Conservation (phyloP, 2,329 filamentous ascomycete genomes). For the Aspergillus versicolor region DNA sequence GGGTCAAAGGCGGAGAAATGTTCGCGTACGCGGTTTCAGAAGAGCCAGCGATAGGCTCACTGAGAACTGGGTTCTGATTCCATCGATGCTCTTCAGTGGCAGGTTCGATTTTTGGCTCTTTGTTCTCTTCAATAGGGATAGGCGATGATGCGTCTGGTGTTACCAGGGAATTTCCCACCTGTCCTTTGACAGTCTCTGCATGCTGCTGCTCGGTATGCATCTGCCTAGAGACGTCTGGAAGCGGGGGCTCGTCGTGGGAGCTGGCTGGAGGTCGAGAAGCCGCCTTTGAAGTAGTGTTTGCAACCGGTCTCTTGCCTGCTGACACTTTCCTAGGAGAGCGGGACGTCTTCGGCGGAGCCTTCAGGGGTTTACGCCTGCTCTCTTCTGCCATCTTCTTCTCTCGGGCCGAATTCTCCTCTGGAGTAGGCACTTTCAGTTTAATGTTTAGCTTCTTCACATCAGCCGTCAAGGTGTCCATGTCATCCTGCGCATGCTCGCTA, state of each 20-base stretch:
- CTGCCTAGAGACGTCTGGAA: conserved; percentile 1
- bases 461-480: conserved; percentile 52
- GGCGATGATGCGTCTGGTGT: conserved; percentile 11
- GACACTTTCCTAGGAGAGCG: conserved; percentile 34
- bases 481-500: conserved; percentile 22
- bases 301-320: conserved; percentile 12
- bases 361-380: conserved; percentile 35
- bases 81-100: conserved; percentile 6
- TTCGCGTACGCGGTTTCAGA: conserved; percentile 4
- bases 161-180: background rate
- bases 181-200: background rate
- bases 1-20: conserved; percentile 28
- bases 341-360: conserved; percentile 17
- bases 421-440: conserved; percentile 58
- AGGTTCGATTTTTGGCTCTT: background rate
- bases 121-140: background rate
- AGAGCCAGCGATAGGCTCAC: background rate
- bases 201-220: background rate
- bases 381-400: conserved; percentile 48
- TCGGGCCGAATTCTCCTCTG: conserved; percentile 56
- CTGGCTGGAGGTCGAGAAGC: conserved; percentile 4
- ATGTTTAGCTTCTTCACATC: conserved; percentile 56
- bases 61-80: background rate
- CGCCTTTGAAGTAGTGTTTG: conserved; percentile 6
- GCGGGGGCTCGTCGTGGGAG: conserved; percentile 1